Evolutionary conservation across 148 eudicot species (phyloP).

Genomic region (Rhododendron williamsianum): DNA sequence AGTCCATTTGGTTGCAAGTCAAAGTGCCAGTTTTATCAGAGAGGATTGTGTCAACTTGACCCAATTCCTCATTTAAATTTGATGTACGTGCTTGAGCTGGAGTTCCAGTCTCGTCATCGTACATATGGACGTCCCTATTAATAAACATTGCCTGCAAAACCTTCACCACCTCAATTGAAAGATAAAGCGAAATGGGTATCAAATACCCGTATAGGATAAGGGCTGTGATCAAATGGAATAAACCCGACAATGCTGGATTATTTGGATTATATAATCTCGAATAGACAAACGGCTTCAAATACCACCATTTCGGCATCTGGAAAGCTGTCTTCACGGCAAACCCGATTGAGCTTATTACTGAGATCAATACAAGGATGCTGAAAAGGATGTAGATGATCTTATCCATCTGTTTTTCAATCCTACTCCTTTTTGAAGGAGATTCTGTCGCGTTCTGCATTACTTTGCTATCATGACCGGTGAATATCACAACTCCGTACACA

Average conservation of each 20-base stretch:
- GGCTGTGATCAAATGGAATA: slow-evolving; percentile 82
- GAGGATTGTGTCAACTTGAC: slow-evolving; percentile 93
- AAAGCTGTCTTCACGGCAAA: slow-evolving; percentile 42
- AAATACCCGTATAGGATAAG: slow-evolving; percentile 89
- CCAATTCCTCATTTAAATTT: slow-evolving; percentile 90
- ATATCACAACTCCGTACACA: slow-evolving; percentile 57
- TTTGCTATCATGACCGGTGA: slow-evolving; percentile 70
- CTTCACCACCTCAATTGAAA: slow-evolving; percentile 94
- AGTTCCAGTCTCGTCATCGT: slow-evolving; percentile 80
- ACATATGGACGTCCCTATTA: slow-evolving; percentile 74
- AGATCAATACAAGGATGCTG: slow-evolving; percentile 58
- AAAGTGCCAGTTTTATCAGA: slow-evolving; percentile 98
- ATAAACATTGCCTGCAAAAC: slow-evolving; percentile 90
- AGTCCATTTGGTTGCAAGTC: slow-evolving; percentile 97
- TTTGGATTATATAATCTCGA: slow-evolving; percentile 46
- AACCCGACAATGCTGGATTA: slow-evolving; percentile 53
- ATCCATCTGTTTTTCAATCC: slow-evolving; percentile 62
- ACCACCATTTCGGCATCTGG: slow-evolving; percentile 60
- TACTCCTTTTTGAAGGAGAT: slow-evolving; percentile 70
- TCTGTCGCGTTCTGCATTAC: slow-evolving; percentile 67
- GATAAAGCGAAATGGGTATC: slow-evolving; percentile 91
- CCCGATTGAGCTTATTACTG: slow-evolving; percentile 58
- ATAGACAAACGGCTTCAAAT: slow-evolving; percentile 32
- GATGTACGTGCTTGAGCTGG: slow-evolving; percentile 96
- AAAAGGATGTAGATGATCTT: slow-evolving; percentile 63